phyloP scores from a whole-genome alignment of 2,329 filamentous ascomycete genomes.

The Aspergillus sp. region DNA sequence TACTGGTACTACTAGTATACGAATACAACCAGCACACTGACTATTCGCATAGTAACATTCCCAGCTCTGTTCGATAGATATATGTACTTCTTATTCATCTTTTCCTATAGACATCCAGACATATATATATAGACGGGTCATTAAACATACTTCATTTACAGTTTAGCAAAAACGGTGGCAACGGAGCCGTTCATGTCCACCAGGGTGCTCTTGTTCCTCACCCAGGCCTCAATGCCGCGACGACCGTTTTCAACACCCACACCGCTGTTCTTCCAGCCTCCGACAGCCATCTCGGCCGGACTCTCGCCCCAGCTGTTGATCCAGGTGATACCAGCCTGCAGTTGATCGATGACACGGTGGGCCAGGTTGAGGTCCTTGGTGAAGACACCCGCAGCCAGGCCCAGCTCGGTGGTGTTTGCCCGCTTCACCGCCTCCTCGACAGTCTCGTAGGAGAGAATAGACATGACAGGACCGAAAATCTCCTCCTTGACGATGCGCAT shows the following conservation, averaged over 20 bases:
- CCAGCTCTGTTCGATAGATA: no score
- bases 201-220: slow-evolving; percentile 83
- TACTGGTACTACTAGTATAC: no score
- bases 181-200: slow-evolving; percentile 76
- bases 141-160: slow-evolving; percentile 44
- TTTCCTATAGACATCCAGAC: not conserved
- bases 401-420: slow-evolving; percentile 75
- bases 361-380: slow-evolving; percentile 72
- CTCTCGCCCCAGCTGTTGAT: slow-evolving; percentile 92
- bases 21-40: no score
- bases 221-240: slow-evolving; percentile 77
- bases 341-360: slow-evolving; percentile 67
- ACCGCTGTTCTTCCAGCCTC: slow-evolving; percentile 89
- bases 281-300: slow-evolving; percentile 88
- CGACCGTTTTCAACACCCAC: slow-evolving; percentile 84
- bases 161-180: slow-evolving; percentile 72
- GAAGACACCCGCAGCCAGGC: slow-evolving; percentile 82
- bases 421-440: slow-evolving; percentile 69
- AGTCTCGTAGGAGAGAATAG: slow-evolving; percentile 71
- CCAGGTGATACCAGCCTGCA: slow-evolving; percentile 88
- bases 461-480: slow-evolving; percentile 88
- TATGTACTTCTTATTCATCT: not conserved
- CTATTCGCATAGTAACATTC: no score
- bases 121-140: not conserved
- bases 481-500: slow-evolving; percentile 82